Conservation (phyloP, 352 stramenopile species). For the Blastocystis sp. region DNA sequence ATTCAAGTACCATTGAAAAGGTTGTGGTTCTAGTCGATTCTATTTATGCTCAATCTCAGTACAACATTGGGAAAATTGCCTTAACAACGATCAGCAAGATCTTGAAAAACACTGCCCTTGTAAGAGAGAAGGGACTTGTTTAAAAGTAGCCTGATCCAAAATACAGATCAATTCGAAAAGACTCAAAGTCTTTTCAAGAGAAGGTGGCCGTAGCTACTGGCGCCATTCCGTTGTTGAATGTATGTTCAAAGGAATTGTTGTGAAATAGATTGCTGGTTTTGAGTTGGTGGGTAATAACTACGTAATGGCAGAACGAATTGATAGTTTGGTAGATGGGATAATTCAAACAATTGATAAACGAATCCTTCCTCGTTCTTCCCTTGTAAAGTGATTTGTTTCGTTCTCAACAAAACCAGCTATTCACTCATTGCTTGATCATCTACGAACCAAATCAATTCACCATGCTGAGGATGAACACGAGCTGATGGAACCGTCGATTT, state of each 20-base stretch:
- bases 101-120: neutral
- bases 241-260: neutral
- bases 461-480: slow-evolving; percentile 76
- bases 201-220: neutral
- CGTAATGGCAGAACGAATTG: neutral
- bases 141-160: neutral
- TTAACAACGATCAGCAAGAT: slow-evolving; percentile 23
- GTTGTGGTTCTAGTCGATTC: neutral
- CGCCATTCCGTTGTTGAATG: neutral
- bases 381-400: neutral
- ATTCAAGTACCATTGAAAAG: neutral
- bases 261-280: neutral
- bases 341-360: slow-evolving; percentile 20
- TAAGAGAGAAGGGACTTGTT: neutral
- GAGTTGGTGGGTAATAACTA: slow-evolving; percentile 8
- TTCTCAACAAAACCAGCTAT: neutral
- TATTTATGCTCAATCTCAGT: neutral
- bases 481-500: slow-evolving; percentile 76
- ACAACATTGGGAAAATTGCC: slow-evolving; percentile 10
- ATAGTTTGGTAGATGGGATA: neutral
- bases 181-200: neutral
- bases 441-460: slow-evolving; percentile 81
- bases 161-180: neutral
- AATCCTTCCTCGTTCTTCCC: neutral
- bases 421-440: slow-evolving; percentile 75